Base-by-base conservation (phyloP, 2,329 filamentous ascomycete species). In the Remersonia thermophila region DNA sequence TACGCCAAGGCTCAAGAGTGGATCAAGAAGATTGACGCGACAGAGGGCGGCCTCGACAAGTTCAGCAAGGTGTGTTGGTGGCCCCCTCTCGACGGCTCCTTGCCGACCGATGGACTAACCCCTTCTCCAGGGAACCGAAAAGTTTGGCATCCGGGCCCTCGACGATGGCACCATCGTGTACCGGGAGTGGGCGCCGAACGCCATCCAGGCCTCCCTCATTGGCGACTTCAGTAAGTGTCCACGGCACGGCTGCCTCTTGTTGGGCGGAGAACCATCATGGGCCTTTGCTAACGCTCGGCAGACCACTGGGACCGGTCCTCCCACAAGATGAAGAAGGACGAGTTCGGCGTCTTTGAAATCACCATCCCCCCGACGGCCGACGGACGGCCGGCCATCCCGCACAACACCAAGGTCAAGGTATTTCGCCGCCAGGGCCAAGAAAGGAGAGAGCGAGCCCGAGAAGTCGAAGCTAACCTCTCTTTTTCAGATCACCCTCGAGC, bases 341-440 rank as follows among this genome's bases (percentile, higher is more conserved):
- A 70, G 28, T 96, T 76, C 55, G 91, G 91, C 4, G 79, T 93
- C 18, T 98, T 89, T 63, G 82, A 93, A 54, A 77, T 95, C 35
- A 73, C 66, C 1, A 50, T 98, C 7, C 82, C 83, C 9, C 74
- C 81, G 32, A 73, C 72, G 39, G 55, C 46, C 25, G 61, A 85
- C 52, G 86, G 87, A 25, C 63, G 81, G 43, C 70, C 84, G 30
- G 79, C 77, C 3, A 94, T 98, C 51, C 71, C 80, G 33, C 91
- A 98, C 63, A 85, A 94, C 48, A 93, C 86, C 50, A 98, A 95
- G 63, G 62, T 98, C 61, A 98, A 98, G 80, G 89, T 87, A 55
- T 2, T 9, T 11, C 6, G 9, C 10, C 14, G 4, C n/a, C n/a
- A n/a, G n/a, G n/a, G n/a, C n/a, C n/a, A n/a, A n/a, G n/a, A n/a